Conservation (phyloP, 140 eudicot genomes). For the Senecio squalidus region DNA sequence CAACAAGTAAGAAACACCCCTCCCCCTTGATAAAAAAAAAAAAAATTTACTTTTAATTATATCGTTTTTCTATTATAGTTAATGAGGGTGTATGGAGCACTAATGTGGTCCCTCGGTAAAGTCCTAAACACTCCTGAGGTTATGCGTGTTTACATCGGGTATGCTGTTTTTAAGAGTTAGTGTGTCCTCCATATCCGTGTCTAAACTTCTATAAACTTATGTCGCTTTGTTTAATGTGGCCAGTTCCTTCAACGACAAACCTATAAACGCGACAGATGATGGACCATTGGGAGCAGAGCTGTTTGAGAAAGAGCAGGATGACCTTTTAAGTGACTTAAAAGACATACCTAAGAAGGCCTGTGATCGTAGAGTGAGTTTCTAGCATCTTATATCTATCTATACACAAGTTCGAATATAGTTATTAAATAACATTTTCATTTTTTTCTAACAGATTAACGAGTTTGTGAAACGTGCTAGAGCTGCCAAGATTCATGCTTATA, state of each 20-base stretch:
- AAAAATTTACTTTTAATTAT: no score
- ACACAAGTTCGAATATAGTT: neutral
- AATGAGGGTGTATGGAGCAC: slow-evolving; percentile 95
- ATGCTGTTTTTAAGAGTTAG: no score
- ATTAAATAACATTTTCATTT: neutral
- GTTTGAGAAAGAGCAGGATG: no score
- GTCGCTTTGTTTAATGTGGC: neutral
- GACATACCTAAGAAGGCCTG: slow-evolving; percentile 91
- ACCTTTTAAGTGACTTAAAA: slow-evolving; percentile 71
- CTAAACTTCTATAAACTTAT: no score
- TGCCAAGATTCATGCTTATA: slow-evolving; percentile 91
- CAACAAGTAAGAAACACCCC: slow-evolving; percentile 49
- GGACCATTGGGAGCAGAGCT: no score
- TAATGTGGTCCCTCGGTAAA: slow-evolving; percentile 99
- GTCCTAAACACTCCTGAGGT: slow-evolving; percentile 93
- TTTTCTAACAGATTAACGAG: slow-evolving; percentile 47
- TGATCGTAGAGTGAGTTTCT: slow-evolving; percentile 71
- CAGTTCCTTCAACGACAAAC: slow-evolving; percentile 92
- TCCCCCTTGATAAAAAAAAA: no score
- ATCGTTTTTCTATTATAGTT: slow-evolving; percentile 33
- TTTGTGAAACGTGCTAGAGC: slow-evolving; percentile 98
- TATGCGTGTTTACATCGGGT: no score
- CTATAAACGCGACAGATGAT: slow-evolving; percentile 42
- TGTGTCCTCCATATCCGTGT: no score
- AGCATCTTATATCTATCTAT: neutral